Base-by-base conservation (phyloP, 179 eudicot genomes). In the Camellia oleifera region DNA sequence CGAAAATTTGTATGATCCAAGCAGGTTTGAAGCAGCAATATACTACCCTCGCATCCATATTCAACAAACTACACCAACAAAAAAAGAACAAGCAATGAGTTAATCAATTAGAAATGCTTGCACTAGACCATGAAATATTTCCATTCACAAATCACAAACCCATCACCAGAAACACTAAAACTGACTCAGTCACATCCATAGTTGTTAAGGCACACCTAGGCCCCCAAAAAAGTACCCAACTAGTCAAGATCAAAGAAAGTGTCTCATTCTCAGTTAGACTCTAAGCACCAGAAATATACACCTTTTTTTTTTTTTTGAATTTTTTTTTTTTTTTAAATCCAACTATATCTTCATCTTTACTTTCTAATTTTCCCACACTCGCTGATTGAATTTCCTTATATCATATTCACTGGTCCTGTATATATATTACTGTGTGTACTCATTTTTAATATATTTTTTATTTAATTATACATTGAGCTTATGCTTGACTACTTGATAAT, bases 11-110 rank as follows among this genome's bases (percentile, higher is more conserved):
- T 50, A 61, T 86, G 88, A 40, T 90, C 89, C 81, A 90, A 88
- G 88, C 89, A 91, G 79, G 84, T 81, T 76, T 78, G 85, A 74
- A 91, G 88, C 74, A 87, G 83, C 82, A 87, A 26, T 82, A 87
- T 81, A 86, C 92, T 78, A 78, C 80, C 91, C 62, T 88, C 88
- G 44, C 76, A 54, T 50, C 92, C 93, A 82, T 69, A 80, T 66
- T 85, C 90, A 50, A 75, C 78, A 77, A 69, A 80, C 86, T 80
- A 69, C 65, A 40, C 61, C 75, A 76, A 56, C 46, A 8, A 42
- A 11, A 20, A 75, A 72, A 20, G 18, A 18, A 17, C 32, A 58
- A 44, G 32, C 44, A 8, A 57, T 74, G 77, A 74, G 65, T 14
- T 32, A 56, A 54, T 56, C 45, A 15, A 23, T n/a, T 74, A 32